Evolutionary conservation across 176 grass and related monocot species (phyloP).

Genomic region (Carex littledalei): DNA sequence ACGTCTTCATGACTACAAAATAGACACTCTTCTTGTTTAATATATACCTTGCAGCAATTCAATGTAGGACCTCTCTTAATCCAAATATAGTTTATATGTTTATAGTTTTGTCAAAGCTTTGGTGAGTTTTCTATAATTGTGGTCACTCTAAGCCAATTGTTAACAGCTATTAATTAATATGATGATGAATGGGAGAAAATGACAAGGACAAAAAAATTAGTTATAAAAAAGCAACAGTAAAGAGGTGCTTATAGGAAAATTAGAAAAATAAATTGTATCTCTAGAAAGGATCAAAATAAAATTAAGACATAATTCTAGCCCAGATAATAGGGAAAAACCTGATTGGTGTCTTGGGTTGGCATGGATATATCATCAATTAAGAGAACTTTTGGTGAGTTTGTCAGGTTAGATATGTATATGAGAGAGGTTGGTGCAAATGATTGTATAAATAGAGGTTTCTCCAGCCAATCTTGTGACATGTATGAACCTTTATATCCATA

Average conservation of each 20-base stretch:
- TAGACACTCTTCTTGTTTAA: background rate
- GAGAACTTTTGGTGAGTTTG: slow-evolving; percentile 73
- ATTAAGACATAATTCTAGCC: background rate
- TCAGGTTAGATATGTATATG: slow-evolving; percentile 70
- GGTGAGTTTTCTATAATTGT: background rate
- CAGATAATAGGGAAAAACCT: slow-evolving; percentile 40
- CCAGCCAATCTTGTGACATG: slow-evolving; percentile 77
- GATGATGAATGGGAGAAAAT: background rate
- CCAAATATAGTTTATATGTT: background rate
- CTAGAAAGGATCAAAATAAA: background rate
- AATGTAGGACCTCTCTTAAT: background rate
- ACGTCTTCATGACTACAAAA: background rate
- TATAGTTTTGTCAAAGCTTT: background rate
- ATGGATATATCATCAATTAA: slow-evolving; percentile 60
- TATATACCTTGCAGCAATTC: background rate
- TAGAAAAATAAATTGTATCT: background rate
- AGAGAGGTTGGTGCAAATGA: slow-evolving; percentile 90
- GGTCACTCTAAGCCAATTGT: background rate
- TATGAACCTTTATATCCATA: slow-evolving; percentile 91
- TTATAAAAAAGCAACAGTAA: background rate
- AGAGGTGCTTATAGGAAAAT: background rate
- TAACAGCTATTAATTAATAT: background rate
- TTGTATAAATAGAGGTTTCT: slow-evolving; percentile 91
- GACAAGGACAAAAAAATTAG: background rate
- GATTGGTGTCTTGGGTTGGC: slow-evolving; percentile 91